phyloP scores from a whole-genome alignment of 805 yeast genomes.

The Ogataea neopini region DNA sequence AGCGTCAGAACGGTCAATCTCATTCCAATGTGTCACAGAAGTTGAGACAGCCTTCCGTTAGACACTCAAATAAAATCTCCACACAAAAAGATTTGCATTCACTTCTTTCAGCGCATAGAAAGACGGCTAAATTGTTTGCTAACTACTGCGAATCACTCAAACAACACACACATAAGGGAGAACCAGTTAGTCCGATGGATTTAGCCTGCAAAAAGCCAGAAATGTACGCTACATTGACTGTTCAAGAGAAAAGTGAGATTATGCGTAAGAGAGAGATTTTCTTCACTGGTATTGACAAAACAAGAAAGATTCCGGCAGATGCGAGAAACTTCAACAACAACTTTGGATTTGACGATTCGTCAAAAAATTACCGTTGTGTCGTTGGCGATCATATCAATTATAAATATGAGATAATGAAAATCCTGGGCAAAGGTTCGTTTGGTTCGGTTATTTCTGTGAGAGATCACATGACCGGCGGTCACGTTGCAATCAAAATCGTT shows the following conservation, averaged over 20 bases:
- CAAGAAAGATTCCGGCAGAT: slow-evolving; percentile 33
- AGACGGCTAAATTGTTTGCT: slow-evolving; percentile 10
- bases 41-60: neutral
- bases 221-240: slow-evolving; percentile 37
- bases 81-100: slow-evolving; percentile 13
- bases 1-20: neutral
- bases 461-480: slow-evolving; percentile 60
- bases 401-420: slow-evolving; percentile 60
- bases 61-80: neutral
- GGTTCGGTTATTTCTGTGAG: slow-evolving; percentile 72
- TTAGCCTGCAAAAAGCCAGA: slow-evolving; percentile 23
- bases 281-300: slow-evolving; percentile 45
- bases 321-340: slow-evolving; percentile 45
- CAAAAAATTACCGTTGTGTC: slow-evolving; percentile 58
- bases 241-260: slow-evolving; percentile 64
- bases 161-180: neutral
- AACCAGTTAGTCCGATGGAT: slow-evolving; percentile 17
- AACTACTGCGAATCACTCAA: slow-evolving; percentile 6
- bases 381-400: slow-evolving; percentile 74
- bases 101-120: slow-evolving; percentile 8
- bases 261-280: slow-evolving; percentile 48
- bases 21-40: neutral
- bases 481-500: slow-evolving; percentile 76
- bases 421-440: slow-evolving; percentile 78
- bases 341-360: slow-evolving; percentile 71